Conservation (phyloP, 768 basidiomycete species). For the Leccinum longicurvipes region DNA sequence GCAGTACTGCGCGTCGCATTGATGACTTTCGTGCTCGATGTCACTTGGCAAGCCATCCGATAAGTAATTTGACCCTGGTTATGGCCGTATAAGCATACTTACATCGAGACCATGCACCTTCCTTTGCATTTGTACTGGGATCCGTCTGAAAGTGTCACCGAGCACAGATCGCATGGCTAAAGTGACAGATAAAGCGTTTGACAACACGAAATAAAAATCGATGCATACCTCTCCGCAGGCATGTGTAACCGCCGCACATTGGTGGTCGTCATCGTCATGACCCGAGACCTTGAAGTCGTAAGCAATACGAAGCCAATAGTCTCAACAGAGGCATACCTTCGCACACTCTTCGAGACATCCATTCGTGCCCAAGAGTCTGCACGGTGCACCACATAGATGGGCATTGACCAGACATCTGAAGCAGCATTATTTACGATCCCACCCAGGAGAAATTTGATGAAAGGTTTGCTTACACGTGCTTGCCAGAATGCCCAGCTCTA, state of each 20-base stretch:
- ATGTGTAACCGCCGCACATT: constrained; percentile 50
- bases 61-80: too few species aligned
- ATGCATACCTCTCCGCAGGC: constrained; percentile 51
- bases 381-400: constrained; percentile 56
- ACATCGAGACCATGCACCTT: constrained; percentile 43
- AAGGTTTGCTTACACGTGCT: constrained; percentile 46
- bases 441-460: neutral
- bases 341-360: constrained; percentile 54
- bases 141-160: constrained; percentile 24
- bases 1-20: constrained; percentile 50
- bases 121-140: constrained; percentile 38
- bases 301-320: neutral
- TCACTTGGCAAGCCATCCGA: constrained; percentile 35
- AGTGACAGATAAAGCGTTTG: neutral
- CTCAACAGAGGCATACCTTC: constrained; percentile 35
- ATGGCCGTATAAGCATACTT: constrained; percentile 3
- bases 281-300: constrained; percentile 37
- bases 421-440: neutral
- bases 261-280: constrained; percentile 48
- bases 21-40: constrained; percentile 43
- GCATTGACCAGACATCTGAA: constrained; percentile 47
- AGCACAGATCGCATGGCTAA: constrained; percentile 43
- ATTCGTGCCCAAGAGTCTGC: constrained; percentile 40
- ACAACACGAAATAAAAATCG: neutral
- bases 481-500: constrained; percentile 56